Evolutionary conservation across 2,329 filamentous ascomycete genomes (phyloP), one percentile per base, ranked within the genome.

Genomic region (Orbilia ellipsospora): DNA sequence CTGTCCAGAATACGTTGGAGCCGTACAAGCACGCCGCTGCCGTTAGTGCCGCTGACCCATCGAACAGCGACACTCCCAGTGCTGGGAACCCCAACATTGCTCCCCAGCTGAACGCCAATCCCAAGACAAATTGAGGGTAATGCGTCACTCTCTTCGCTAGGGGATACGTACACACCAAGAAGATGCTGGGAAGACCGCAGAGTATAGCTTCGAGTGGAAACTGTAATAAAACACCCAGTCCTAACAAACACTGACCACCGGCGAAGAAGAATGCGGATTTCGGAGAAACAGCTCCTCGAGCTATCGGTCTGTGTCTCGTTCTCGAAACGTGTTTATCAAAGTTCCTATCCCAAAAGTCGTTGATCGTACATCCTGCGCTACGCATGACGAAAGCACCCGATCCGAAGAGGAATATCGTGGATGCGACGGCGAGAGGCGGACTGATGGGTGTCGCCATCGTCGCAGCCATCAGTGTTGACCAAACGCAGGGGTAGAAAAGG

Each of bases 321-420:
- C 93, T 88, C 1, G 87, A 83, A 13, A 96, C 93, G 77, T 93
- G 88, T 5, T 91, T 90, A 82, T 97, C 93, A 15, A 96, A 89
- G 79, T 95, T 91, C 65, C 92, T 88, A 82, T 96, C 93, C 91
- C 92, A 94, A 60, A 96, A 88, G 81, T 97, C 93, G 81, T 96
- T 96, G 83, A 96, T 93, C 16, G 91, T 91, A 82, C 93, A 96
- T 61, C 92, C 92, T 18, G 92, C 92, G 57, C 93, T 91, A 75
- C 93, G 90, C 91, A 96, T 95, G 78, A 96, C 87, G 52, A 96
- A 81, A 2, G 92, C 91, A 60, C 92, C 93, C 1, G 88, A 85
- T 79, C 91, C 87, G 83, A 96, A 95, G 56, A 95, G 86, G 2
- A 81, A 80, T 1, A 87, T 80, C 0, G 87, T 86, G 0, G 90